Percentiles rank a stretch among this genome's conserved stretches.
These are phyloP conservation scores for Crithidia bombi DNA, from an alignment of 208 protist species.

Conservation along the genomic window DNA sequence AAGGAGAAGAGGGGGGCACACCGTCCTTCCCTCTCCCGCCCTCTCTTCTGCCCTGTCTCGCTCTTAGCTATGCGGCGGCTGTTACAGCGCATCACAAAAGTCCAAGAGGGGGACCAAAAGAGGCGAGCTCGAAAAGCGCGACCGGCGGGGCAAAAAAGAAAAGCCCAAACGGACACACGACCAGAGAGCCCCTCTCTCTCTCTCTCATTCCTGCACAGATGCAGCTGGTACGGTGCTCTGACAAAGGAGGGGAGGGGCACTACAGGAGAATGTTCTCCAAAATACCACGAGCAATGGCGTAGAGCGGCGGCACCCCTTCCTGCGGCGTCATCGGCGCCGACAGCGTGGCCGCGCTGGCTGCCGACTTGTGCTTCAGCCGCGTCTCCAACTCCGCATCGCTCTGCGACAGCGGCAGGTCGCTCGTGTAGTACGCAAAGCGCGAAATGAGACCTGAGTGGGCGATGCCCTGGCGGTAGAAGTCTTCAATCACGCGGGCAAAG, in stretches of 20 bases:
- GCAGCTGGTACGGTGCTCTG: too few species aligned
- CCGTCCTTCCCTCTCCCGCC: too few species aligned
- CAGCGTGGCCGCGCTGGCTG: slow-evolving; percentile 39
- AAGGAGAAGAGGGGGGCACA: too few species aligned
- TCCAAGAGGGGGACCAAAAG: too few species aligned
- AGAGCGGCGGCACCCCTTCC: slow-evolving; percentile 87
- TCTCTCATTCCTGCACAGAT: too few species aligned
- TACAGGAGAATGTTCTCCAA: slow-evolving; percentile 66
- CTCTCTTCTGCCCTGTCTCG: too few species aligned
- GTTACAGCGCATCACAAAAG: too few species aligned
- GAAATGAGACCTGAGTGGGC: slow-evolving; percentile 57
- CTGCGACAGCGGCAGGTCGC: slow-evolving; percentile 78
- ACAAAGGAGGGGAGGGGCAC: neutral
- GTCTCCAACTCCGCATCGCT: slow-evolving; percentile 56
- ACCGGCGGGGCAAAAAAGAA: too few species aligned
- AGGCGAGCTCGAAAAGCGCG: too few species aligned
- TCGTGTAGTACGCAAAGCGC: slow-evolving; percentile 91
- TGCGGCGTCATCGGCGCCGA: slow-evolving; percentile 75
- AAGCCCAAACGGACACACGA: too few species aligned
- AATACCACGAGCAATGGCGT: slow-evolving; percentile 85
- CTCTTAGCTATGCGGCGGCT: too few species aligned
- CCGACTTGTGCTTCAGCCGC: slow-evolving; percentile 18
- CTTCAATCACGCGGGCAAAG: slow-evolving; percentile 86
- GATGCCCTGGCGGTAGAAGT: slow-evolving; percentile 83
- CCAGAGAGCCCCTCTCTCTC: too few species aligned